These are phyloP conservation scores for Monilinia polystroma DNA, from an alignment of 2,329 filamentous ascomycete genomes.

Conservation along the genomic window DNA sequence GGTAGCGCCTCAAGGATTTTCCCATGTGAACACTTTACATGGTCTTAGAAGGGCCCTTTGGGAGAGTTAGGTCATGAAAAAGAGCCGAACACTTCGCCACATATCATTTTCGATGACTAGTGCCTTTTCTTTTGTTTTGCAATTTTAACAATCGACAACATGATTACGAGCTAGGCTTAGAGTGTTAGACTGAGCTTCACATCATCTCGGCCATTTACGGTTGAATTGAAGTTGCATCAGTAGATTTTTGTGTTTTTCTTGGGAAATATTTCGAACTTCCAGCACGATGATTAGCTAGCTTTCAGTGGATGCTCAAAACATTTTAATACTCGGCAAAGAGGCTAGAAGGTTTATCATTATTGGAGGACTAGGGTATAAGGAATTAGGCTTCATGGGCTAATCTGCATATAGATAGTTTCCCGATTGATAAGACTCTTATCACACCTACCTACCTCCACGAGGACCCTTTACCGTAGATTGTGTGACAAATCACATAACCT, in stretches of 20 bases:
- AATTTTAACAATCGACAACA: neutral
- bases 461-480: neutral
- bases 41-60: neutral
- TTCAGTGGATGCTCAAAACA: neutral
- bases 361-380: no score
- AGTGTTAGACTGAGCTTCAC: neutral
- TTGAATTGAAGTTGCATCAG: neutral
- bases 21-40: neutral
- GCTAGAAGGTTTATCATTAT: no score
- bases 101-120: neutral
- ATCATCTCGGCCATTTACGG: neutral
- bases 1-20: neutral
- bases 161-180: neutral
- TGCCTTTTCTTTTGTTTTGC: neutral
- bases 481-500: conserved; percentile 3
- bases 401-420: no score
- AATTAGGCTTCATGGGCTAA: no score
- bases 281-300: neutral
- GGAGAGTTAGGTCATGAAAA: neutral
- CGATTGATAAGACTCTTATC: no score
- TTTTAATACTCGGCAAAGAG: neutral
- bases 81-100: neutral
- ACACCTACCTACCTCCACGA: no score
- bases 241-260: neutral
- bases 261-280: neutral